Conservation (phyloP, 208 protist species). For the Acanthamoeba culbertsoni region DNA sequence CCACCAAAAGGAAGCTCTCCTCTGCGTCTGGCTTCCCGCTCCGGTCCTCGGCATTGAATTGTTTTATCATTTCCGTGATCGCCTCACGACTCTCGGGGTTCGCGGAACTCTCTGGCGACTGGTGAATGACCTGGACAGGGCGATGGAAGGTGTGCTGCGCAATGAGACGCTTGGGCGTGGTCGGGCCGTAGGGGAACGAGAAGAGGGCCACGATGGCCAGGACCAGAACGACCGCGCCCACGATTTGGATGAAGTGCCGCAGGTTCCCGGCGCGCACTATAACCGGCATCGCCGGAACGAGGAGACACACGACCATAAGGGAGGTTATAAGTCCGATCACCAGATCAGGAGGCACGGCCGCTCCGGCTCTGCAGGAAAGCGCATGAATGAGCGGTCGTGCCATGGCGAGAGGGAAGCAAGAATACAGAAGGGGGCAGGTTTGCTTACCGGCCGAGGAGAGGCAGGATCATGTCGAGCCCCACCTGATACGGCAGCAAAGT, state of each 20-base stretch:
- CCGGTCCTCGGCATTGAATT: background rate
- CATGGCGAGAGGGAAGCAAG: background rate
- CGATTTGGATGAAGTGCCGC: background rate
- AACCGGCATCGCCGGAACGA: background rate
- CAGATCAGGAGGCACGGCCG: background rate
- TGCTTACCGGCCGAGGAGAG: background rate
- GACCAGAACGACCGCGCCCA: background rate
- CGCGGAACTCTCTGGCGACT: background rate
- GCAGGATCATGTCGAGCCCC: conserved; percentile 9
- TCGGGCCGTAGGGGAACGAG: background rate
- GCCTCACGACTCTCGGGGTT: background rate
- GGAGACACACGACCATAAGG: background rate
- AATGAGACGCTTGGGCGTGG: conserved; percentile 45
- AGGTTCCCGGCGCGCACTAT: background rate
- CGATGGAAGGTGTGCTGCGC: conserved; percentile 25
- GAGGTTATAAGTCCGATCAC: background rate
- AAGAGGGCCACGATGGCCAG: background rate
- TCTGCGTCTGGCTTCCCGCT: conserved; percentile 31
- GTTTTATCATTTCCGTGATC: background rate
- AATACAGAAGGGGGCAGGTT: background rate
- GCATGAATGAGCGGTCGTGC: background rate
- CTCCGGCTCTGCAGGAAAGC: background rate
- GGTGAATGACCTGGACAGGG: background rate
- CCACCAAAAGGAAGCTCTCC: background rate
- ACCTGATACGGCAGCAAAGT: background rate